Base-by-base conservation (phyloP, 257 asterid species). In the Solanum arcanum region DNA sequence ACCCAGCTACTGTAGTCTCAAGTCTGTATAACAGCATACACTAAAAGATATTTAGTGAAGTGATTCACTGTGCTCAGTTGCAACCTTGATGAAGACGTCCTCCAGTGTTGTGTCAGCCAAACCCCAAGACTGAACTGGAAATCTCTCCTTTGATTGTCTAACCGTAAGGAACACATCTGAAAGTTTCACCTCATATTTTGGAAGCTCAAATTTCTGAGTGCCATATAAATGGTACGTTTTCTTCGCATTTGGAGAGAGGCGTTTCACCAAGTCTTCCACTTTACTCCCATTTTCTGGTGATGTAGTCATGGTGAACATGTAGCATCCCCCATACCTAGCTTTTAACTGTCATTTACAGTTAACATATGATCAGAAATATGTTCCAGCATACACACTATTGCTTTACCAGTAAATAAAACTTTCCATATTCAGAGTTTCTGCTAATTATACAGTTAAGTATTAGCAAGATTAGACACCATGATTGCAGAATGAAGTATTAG, bases 21-120 rank as follows among this genome's bases (percentile, higher is more conserved):
- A 56, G 64, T 56, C 64, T 56, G 64, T 29, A 27, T 47, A 47
- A 47, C 42, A 47, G 16, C n/a, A 77, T 44, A 27, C n/a, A 46
- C 9, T 47, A 46, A 37, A 47, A 27, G 11, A 78, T 46, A 3
- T 16, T 35, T 20, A 64, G 42, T 14, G 11, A 59, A 68, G 62
- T 42, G 31, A 68, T 85, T 85, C 80, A 70, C 31, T 85, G 20
- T 64, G 87, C 44, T 85, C 80, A 68, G 81, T 42, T 74, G 92
- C 91, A 66, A 91, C 93, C 90, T 90, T 91, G 39, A 90, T 85
- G 49, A 91, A 89, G 35, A 90, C 92, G 62, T 91, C 93, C 83
- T 91, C 93, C 88, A 91, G 44, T 15, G 89, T 91, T 66, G 93
- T 90, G 44, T 91, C 93, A 84, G 92, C 88, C 56, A 91, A 74